A percentile compares a stretch with the other conserved stretches of the same genome.
phyloP scores from a whole-genome alignment of 2,329 filamentous ascomycete genomes.

The Cladosporium sp. region DNA sequence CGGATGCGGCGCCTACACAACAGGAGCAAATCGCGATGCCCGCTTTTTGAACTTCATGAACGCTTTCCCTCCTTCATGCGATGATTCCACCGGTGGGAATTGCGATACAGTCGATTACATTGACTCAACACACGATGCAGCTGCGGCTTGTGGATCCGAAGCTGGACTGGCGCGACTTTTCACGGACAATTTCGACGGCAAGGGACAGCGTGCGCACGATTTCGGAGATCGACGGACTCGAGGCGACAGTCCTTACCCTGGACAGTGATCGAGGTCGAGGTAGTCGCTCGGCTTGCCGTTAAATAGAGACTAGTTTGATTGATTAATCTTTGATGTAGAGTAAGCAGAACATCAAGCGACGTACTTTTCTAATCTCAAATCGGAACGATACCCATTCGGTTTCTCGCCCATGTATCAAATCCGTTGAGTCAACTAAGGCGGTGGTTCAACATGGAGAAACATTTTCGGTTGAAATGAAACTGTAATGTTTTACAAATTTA shows the following conservation, averaged over 20 bases:
- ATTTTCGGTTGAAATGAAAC: too few species aligned
- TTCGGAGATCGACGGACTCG: constrained; percentile 25
- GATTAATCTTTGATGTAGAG: too few species aligned
- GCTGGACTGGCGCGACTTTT: constrained; percentile 30
- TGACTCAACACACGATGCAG: constrained; percentile 28
- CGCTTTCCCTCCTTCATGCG: constrained; percentile 27
- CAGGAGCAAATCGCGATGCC: constrained; percentile 31
- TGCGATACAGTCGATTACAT: constrained; percentile 32
- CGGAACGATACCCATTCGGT: too few species aligned
- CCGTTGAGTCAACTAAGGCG: too few species aligned
- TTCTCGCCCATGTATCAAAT: too few species aligned
- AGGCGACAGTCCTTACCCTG: constrained; percentile 17
- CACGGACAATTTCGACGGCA: constrained; percentile 32
- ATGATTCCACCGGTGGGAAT: constrained; percentile 19
- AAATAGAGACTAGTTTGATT: too few species aligned
- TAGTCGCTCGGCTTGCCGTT: too few species aligned
- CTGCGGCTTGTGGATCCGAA: constrained; percentile 28
- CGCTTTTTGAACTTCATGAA: constrained; percentile 34
- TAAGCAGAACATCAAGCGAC: too few species aligned
- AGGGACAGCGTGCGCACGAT: constrained; percentile 25
- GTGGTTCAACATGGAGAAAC: too few species aligned
- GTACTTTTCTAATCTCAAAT: too few species aligned
- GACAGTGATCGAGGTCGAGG: not conserved
- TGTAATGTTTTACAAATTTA: too few species aligned
- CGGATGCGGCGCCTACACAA: constrained; percentile 26